Evolutionary conservation across 768 basidiomycete species (phyloP), one percentile per base, ranked within the genome.

Genomic region (Phylloporus sp.): DNA sequence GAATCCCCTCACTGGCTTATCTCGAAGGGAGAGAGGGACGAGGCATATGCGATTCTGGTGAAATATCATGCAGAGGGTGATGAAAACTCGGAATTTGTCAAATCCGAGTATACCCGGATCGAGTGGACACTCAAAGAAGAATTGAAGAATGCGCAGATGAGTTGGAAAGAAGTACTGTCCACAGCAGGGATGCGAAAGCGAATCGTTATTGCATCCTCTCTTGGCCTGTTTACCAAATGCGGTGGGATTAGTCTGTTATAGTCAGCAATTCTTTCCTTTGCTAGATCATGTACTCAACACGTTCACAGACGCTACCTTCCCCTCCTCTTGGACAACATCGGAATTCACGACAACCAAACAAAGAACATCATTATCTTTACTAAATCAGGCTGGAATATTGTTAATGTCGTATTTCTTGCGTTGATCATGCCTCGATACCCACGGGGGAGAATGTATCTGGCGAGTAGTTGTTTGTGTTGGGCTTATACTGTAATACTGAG

Each of bases 1-100:
- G 84, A 85, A 59, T 83, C 81, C 2, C 84, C 83, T 15, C 75
- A 80, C 36, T 85, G 82, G 82, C 72, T 85, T 3, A 70, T 85
- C 28, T 77, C 80, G 3, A 78, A 76, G 47, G 82, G 81, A 23
- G 74, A 80, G 20, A 63, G 64, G 2, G 72, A 73, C 0, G 79
- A 82, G 50, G 81, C 80, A 0, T 66, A 64, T 36, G 68, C 64
- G 1, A 71, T 80, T 29, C 70, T 84, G 15, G 74, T 69, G 6
- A 80, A 80, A 50, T 84, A 84, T 49, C 82, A 84, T 55, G 82
- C 79, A 1, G 82, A 84, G 47, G 80, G 81, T 2, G 75, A 84
- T 56, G 59, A 43, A 12, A n/a, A 35, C 8, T 77, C 77, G 2
- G 78, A 79, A 56, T 78, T 84, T 43, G 80, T 79, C 44, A 78